Conservation (phyloP, 139 green algal genomes). For the Pleodorina starrii region DNA sequence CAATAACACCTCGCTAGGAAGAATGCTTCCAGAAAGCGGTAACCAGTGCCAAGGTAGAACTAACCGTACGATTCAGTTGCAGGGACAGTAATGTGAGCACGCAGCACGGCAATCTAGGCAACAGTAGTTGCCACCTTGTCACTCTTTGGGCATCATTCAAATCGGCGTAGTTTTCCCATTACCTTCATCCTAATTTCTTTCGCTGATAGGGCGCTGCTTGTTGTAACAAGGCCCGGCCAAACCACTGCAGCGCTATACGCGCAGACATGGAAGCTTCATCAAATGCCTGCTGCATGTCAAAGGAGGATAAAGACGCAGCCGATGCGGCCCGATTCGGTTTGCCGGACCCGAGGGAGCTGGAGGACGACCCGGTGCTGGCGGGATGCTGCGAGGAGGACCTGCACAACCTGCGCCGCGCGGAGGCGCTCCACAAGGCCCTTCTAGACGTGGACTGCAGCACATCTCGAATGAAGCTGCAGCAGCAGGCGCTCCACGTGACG, state of each 20-base stretch:
- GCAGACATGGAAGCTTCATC: neutral
- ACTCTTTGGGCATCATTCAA: too few species aligned
- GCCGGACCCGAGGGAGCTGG: neutral
- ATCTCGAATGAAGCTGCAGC: neutral
- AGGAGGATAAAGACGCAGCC: neutral
- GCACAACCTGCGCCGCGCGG: neutral
- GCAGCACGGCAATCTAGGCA: too few species aligned
- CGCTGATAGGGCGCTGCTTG: too few species aligned
- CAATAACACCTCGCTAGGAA: too few species aligned
- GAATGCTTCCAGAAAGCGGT: too few species aligned
- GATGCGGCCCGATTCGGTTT: constrained; percentile 20
- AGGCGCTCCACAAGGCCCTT: neutral
- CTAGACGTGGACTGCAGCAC: neutral
- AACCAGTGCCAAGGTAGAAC: too few species aligned
- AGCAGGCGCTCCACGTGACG: neutral
- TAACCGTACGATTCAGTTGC: too few species aligned
- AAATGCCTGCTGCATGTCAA: neutral
- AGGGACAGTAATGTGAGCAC: too few species aligned
- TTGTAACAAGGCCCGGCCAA: too few species aligned
- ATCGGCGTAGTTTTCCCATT: too few species aligned
- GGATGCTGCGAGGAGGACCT: constrained; percentile 41
- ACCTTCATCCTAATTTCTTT: too few species aligned
- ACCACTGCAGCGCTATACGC: neutral
- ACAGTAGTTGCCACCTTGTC: too few species aligned
- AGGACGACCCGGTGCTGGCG: constrained; percentile 38